Conservation (phyloP, 148 eudicot species). For the Diospyros lotus region DNA sequence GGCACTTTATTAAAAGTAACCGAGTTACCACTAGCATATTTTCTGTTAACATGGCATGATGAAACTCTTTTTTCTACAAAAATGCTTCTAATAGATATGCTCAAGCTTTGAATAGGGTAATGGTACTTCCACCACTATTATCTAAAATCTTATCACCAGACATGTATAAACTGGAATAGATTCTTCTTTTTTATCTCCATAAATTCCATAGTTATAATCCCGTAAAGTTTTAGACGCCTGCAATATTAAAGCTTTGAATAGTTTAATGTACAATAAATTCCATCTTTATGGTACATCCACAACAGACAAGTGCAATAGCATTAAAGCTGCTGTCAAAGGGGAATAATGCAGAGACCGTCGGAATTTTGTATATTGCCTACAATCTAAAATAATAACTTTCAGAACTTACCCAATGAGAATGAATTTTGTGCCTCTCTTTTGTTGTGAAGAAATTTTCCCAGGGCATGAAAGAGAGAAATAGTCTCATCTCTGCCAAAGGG, state of each 20-base stretch:
- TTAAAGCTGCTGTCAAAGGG: background rate
- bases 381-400: background rate
- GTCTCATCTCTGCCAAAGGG: constrained; percentile 88
- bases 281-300: background rate
- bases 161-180: background rate
- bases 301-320: background rate
- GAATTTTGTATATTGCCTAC: background rate
- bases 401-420: constrained; percentile 41
- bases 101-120: too few relatives aligned
- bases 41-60: too few relatives aligned
- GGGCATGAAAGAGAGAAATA: constrained; percentile 87
- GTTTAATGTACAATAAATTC: too few relatives aligned
- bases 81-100: too few relatives aligned
- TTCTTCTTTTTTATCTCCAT: background rate
- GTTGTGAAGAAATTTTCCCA: constrained; percentile 97
- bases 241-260: too few relatives aligned
- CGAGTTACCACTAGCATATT: too few relatives aligned
- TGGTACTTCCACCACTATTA: too few relatives aligned
- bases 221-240: background rate
- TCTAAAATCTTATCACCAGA: too few relatives aligned
- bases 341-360: background rate
- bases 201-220: background rate
- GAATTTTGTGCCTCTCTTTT: constrained; percentile 65
- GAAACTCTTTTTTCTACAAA: too few relatives aligned
- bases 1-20: too few relatives aligned